Conservation (phyloP, 164 flowering plant species). For the Aristolochia californica region DNA sequence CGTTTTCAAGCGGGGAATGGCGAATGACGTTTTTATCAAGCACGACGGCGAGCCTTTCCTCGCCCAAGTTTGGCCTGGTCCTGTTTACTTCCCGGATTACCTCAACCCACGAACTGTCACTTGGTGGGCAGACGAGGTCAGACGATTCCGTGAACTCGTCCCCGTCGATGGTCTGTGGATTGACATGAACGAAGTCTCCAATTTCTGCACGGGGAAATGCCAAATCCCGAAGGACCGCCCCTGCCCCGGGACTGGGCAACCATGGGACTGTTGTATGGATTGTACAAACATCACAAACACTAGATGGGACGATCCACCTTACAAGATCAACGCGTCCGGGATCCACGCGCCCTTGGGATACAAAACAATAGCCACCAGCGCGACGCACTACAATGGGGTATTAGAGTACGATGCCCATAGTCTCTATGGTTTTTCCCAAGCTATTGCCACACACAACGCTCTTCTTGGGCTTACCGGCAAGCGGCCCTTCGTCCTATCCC, state of each 20-base stretch:
- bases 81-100: constrained; percentile 91
- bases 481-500: constrained; percentile 71
- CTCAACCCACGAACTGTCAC: constrained; percentile 67
- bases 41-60: constrained; percentile 63
- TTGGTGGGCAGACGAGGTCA: constrained; percentile 84
- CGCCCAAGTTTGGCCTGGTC: constrained; percentile 96
- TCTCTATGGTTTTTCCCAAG: constrained; percentile 68
- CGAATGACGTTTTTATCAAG: constrained; percentile 75
- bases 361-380: constrained; percentile 90
- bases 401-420: constrained; percentile 90
- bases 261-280: constrained; percentile 88
- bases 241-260: constrained; percentile 70
- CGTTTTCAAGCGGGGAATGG: constrained; percentile 53
- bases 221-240: constrained; percentile 43
- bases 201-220: constrained; percentile 78
- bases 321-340: constrained; percentile 89
- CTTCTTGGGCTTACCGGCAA: constrained; percentile 56
- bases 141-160: constrained; percentile 65
- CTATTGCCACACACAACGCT: constrained; percentile 78
- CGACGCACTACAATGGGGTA: constrained; percentile 80
- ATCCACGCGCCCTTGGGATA: constrained; percentile 47
- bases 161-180: constrained; percentile 97
- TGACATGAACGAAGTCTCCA: constrained; percentile 94
- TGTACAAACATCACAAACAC: constrained; percentile 81
- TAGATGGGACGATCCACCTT: constrained; percentile 93